Evolutionary conservation across 176 grass and related monocot species (phyloP), one percentile per base, ranked within the genome.

Genomic region (Elymus sibiricus): DNA sequence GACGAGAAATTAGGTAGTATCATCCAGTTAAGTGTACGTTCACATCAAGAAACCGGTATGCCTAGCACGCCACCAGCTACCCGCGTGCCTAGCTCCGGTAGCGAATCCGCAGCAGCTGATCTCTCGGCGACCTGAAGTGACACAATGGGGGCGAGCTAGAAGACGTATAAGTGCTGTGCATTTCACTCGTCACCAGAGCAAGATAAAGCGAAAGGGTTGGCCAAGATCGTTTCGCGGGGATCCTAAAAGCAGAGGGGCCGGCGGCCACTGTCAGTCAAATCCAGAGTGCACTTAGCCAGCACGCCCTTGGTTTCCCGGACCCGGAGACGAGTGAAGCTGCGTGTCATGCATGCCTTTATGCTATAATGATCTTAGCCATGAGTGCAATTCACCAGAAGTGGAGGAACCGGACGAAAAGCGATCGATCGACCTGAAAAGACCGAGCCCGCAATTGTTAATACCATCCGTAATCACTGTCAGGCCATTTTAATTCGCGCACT

Each of bases 31-130:
- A 66, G 76, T 81, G 69, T 79, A 78, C 77, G 76, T 76, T 84
- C 70, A 77, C 81, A 87, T 91, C 89, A 88, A 88, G 51, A 91
- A 91, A 55, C 77, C 39, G 82, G 89, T 91, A 88, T 85, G 81
- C 85, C 81, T 87, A 60, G 68, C 74, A 2, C 19, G 53, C 51
- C 51, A 55, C 17, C 22, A 55, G 53, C 47, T 43, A 35, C 69
- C 7, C 21, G 16, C 11, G 2, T 64, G 58, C 32, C 46, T 58
- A 70, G 71, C 71, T 47, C 44, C 71, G 22, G 79, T 35, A 40
- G 26, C 64, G 28, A 56, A 83, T 58, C 22, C 7, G 84, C 53
- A 44, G 56, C 43, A 49, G 24, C 22, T 4, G 66, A 31, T 78
- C 34, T 68, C 67, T 78, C 83, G 74, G 71, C 7, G 31, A 63